A percentile compares a stretch with the other conserved stretches of the same genome.
These are phyloP conservation scores for Agaricales sp. DNA, from an alignment of 1,284 basidiomycete species.

Conservation along the genomic window DNA sequence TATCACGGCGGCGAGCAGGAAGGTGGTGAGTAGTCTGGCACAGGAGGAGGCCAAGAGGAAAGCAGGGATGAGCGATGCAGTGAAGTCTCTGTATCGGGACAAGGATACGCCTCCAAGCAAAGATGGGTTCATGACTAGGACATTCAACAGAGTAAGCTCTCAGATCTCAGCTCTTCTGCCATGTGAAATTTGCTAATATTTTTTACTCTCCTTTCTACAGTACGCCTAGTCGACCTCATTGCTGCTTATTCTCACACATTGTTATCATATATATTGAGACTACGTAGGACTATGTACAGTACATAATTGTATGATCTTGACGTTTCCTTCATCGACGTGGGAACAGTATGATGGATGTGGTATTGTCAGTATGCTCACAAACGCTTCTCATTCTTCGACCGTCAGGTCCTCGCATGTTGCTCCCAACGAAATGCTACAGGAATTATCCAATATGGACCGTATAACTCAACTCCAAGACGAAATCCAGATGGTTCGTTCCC, in stretches of 20 bases:
- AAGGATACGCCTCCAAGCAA: conserved; percentile 44
- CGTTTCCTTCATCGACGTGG: no score
- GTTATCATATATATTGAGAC: no score
- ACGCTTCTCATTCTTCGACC: neutral
- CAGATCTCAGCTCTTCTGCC: neutral
- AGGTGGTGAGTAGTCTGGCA: conserved; percentile 52
- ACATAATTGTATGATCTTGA: no score
- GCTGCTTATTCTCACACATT: no score
- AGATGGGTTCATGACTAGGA: conserved; percentile 72
- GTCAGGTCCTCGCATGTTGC: neutral
- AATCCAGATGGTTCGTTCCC: conserved; percentile 56
- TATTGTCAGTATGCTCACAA: neutral
- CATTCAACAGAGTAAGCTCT: conserved; percentile 65
- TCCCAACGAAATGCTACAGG: conserved; percentile 67
- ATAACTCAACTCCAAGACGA: conserved; percentile 84
- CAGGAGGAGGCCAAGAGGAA: conserved; percentile 69
- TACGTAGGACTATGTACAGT: neutral
- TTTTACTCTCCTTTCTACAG: no score
- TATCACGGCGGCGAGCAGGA: conserved; percentile 47
- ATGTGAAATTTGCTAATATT: conserved; percentile 2
- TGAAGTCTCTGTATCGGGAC: conserved; percentile 57
- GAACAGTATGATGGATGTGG: neutral
- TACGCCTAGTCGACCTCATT: no score
- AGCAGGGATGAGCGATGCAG: conserved; percentile 63
- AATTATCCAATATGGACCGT: conserved; percentile 81